Conservation (phyloP, 257 asterid genomes). For the Solanum lignicaule region DNA sequence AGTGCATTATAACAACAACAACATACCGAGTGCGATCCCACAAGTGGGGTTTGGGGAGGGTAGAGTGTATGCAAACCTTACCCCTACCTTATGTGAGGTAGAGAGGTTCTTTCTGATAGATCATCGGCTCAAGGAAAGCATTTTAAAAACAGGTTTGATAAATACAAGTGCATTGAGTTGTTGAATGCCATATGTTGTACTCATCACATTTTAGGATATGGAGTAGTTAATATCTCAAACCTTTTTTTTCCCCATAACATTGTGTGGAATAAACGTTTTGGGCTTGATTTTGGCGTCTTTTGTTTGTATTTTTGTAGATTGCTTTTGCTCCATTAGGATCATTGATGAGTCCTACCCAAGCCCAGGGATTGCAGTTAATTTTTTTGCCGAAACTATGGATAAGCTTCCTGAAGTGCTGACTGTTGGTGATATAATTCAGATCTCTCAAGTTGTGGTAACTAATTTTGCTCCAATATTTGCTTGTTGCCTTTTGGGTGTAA, state of each 20-base stretch:
- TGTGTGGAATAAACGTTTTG: neutral
- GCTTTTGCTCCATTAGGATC: constrained; percentile 34
- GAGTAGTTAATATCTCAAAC: neutral
- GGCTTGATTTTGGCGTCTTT: neutral
- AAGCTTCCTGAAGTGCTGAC: constrained; percentile 49
- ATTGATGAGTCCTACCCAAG: constrained; percentile 50
- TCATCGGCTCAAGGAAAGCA: neutral
- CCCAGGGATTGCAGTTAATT: constrained; percentile 29
- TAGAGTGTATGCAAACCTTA: neutral
- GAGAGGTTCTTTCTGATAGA: neutral
- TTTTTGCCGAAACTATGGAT: constrained; percentile 49
- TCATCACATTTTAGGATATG: neutral
- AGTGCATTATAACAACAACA: neutral
- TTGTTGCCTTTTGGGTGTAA: neutral
- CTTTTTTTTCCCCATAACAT: neutral
- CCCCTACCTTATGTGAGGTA: neutral
- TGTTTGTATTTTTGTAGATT: constrained; percentile 30
- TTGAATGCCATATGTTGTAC: neutral
- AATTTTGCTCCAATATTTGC: neutral
- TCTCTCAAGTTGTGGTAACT: constrained; percentile 54
- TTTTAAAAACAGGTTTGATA: neutral
- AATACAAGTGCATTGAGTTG: neutral
- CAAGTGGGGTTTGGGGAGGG: neutral
- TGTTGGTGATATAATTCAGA: constrained; percentile 53
- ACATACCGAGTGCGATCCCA: neutral